phyloP scores from a whole-genome alignment of 1,284 basidiomycete genomes.

The Irpex rosettiformis region DNA sequence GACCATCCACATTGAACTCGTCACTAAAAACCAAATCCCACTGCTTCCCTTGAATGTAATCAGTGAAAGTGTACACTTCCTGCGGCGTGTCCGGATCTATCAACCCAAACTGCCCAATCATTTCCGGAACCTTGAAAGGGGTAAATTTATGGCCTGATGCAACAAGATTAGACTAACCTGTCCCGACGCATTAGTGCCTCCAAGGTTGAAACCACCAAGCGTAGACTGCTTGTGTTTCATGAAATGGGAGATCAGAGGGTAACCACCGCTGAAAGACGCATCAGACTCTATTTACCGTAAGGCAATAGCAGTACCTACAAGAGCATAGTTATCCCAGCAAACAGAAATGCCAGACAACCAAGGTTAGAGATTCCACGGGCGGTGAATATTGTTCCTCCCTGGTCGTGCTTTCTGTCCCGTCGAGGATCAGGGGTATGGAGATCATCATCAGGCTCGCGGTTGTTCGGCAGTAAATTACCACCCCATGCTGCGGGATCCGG shows the following conservation, averaged over 20 bases:
- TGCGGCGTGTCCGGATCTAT: conserved; percentile 67
- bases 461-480: conserved; percentile 50
- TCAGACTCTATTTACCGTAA: background rate
- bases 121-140: conserved; percentile 15
- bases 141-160: background rate
- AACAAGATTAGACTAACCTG: conserved; percentile 41
- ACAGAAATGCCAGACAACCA: conserved; percentile 70
- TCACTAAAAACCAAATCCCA: conserved; percentile 48
- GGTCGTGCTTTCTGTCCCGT: conserved; percentile 60
- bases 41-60: conserved; percentile 33
- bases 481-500: conserved; percentile 70
- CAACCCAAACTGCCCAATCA: conserved; percentile 46
- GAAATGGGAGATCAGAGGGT: conserved; percentile 52
- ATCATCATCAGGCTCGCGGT: conserved; percentile 63
- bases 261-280: conserved; percentile 32
- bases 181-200: conserved; percentile 72
- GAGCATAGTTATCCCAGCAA: conserved; percentile 57
- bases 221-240: conserved; percentile 31
- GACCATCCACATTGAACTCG: conserved; percentile 50
- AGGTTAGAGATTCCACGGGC: conserved; percentile 71
- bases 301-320: conserved; percentile 49
- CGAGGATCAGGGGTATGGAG: conserved; percentile 76
- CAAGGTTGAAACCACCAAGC: conserved; percentile 58
- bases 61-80: conserved; percentile 28
- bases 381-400: conserved; percentile 65